Percentiles rank a stretch among this genome's conserved stretches.
Evolutionary conservation across 2,329 filamentous ascomycete genomes (phyloP).

Genomic region (Dactylellina leptospora): DNA sequence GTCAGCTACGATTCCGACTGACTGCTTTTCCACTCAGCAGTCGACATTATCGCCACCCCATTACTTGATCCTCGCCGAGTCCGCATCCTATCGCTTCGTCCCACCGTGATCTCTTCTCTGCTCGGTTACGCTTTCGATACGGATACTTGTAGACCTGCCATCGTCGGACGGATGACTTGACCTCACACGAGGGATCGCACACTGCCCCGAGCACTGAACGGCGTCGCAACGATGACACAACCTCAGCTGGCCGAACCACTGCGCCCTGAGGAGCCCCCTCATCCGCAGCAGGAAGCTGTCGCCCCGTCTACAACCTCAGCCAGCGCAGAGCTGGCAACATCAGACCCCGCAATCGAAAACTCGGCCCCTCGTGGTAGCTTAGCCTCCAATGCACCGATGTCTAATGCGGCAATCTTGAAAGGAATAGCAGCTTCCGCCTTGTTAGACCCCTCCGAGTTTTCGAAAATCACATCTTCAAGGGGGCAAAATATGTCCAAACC

Average conservation of each 20-base stretch:
- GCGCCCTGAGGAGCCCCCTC: conserved; percentile 15
- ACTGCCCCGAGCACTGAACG: conserved; percentile 18
- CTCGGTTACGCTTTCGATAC: not conserved
- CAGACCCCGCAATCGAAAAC: conserved; percentile 4
- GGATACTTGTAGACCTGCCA: too few relatives aligned
- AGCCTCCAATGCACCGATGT: not conserved
- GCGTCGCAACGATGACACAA: conserved; percentile 41
- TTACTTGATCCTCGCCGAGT: conserved; percentile 17
- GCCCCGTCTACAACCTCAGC: not conserved
- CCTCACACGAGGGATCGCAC: conserved; percentile 1
- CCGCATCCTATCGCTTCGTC: conserved; percentile 1
- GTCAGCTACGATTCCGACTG: conserved; percentile 3
- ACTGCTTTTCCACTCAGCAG: not conserved
- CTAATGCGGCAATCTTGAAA: conserved; percentile 25
- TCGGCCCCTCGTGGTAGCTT: not conserved
- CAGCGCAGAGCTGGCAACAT: not conserved
- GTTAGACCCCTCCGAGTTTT: conserved; percentile 15
- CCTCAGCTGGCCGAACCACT: conserved; percentile 34
- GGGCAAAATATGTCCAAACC: not conserved
- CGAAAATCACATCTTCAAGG: not conserved
- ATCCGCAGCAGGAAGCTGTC: conserved; percentile 9
- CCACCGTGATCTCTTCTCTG: not conserved
- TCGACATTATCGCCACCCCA: not conserved
- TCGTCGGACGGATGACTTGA: conserved; percentile 24
- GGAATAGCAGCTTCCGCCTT: conserved; percentile 48